Conservation (phyloP, 805 yeast species). For the Pichia deserticola region DNA sequence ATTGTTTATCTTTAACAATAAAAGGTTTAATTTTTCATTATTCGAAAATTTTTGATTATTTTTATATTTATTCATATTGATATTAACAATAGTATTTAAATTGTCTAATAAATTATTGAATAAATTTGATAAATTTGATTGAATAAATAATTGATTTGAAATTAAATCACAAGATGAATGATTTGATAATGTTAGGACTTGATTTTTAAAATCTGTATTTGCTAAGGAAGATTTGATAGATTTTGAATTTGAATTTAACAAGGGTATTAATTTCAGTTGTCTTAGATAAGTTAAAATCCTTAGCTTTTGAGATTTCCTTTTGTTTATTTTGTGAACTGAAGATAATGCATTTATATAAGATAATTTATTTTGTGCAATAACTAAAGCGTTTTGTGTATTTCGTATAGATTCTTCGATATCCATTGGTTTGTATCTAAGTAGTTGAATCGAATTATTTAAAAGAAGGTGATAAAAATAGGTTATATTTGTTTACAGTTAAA, state of each 20-base stretch:
- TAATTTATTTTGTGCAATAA: neutral
- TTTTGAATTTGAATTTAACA: neutral
- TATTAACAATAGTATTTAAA: neutral
- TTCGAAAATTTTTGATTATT: neutral
- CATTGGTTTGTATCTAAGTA: neutral
- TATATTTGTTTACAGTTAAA: neutral
- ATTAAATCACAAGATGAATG: neutral
- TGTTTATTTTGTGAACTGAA: neutral
- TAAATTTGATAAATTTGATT: neutral
- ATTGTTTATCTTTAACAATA: constrained; percentile 6
- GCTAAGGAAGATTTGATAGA: neutral
- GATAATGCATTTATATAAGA: neutral
- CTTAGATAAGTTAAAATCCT: neutral
- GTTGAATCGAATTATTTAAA: neutral
- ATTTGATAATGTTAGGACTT: neutral
- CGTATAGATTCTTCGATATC: neutral
- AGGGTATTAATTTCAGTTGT: neutral
- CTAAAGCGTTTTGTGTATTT: neutral
- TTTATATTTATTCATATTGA: too few species aligned
- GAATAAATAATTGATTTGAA: neutral
- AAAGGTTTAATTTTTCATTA: neutral
- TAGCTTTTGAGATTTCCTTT: neutral
- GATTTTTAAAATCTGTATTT: neutral
- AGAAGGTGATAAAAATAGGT: neutral
- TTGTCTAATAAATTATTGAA: neutral